Percentiles rank a stretch among this genome's conserved stretches.
These are phyloP conservation scores for Aspergillus chevalieri DNA, from an alignment of 2,329 filamentous ascomycete species.

Conservation along the genomic window DNA sequence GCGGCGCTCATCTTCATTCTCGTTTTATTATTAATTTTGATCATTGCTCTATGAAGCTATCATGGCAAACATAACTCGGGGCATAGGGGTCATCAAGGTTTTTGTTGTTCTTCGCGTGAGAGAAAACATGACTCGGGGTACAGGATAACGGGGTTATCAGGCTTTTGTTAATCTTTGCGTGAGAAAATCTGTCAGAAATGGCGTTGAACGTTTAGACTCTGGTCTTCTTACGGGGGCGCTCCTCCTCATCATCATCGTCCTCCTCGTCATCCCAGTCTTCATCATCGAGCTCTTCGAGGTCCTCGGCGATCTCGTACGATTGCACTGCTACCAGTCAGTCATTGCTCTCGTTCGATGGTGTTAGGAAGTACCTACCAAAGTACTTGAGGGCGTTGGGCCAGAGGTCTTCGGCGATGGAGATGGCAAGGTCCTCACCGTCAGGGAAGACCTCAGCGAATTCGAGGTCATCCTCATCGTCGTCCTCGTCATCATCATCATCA, in stretches of 20 bases:
- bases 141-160: background rate
- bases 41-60: conserved; percentile 55
- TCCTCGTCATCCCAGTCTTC: conserved; percentile 52
- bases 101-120: background rate
- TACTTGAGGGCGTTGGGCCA: conserved; percentile 86
- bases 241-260: conserved; percentile 25
- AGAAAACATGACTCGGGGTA: background rate
- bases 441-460: conserved; percentile 78
- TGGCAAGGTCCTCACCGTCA: conserved; percentile 75
- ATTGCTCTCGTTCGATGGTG: background rate
- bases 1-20: conserved; percentile 79
- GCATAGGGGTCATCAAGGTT: conserved; percentile 2
- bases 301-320: conserved; percentile 62
- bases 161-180: conserved; percentile 7
- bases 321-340: conserved; percentile 50
- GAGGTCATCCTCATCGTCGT: conserved; percentile 53
- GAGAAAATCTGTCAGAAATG: conserved; percentile 3
- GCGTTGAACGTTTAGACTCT: conserved; percentile 21
- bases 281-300: conserved; percentile 61
- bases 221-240: conserved; percentile 41
- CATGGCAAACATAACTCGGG: conserved; percentile 9
- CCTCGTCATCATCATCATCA: conserved; percentile 38
- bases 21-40: conserved; percentile 75
- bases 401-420: conserved; percentile 76
- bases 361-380: conserved; percentile 62